Evolutionary conservation across 2,329 filamentous ascomycete genomes (phyloP).

Genomic region (Zasmidium cellare): DNA sequence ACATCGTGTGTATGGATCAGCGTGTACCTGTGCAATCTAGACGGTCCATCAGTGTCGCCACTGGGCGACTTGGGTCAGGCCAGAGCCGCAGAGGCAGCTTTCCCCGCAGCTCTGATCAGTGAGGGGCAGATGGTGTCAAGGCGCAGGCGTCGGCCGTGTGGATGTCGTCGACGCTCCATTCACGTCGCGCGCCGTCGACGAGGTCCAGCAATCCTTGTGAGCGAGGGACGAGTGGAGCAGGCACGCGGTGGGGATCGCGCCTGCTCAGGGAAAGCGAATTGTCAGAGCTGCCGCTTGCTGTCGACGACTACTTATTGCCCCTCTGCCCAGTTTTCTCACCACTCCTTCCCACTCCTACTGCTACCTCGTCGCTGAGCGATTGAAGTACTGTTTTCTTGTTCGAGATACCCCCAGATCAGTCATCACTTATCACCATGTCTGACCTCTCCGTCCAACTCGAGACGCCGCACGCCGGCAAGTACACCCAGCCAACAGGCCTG

Average conservation of each 20-base stretch:
- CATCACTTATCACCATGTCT: constrained; percentile 28
- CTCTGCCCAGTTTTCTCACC: constrained; percentile 16
- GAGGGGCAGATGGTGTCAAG: background rate
- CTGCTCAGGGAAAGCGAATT: constrained; percentile 12
- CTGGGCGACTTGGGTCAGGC: background rate
- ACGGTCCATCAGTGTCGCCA: constrained; percentile 2
- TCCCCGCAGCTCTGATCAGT: constrained; percentile 4
- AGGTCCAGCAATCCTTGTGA: constrained; percentile 21
- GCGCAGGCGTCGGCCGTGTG: background rate
- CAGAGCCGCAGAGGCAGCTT: background rate
- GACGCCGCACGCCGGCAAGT: constrained; percentile 65
- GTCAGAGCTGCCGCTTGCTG: constrained; percentile 13
- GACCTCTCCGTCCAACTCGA: constrained; percentile 62
- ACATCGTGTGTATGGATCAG: background rate
- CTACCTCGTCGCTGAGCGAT: constrained; percentile 24
- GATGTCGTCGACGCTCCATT: background rate
- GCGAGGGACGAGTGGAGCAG: constrained; percentile 28
- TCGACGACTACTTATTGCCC: constrained; percentile 24
- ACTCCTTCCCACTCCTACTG: constrained; percentile 6
- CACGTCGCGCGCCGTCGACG: background rate
- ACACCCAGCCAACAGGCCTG: constrained; percentile 56
- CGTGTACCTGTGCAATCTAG: background rate
- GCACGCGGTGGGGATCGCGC: constrained; percentile 15
- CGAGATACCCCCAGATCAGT: constrained; percentile 22
- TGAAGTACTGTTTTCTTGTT: constrained; percentile 14